Evolutionary conservation across 2,329 filamentous ascomycete genomes (phyloP).

Genomic region (Ophiocordyceps sinensis): DNA sequence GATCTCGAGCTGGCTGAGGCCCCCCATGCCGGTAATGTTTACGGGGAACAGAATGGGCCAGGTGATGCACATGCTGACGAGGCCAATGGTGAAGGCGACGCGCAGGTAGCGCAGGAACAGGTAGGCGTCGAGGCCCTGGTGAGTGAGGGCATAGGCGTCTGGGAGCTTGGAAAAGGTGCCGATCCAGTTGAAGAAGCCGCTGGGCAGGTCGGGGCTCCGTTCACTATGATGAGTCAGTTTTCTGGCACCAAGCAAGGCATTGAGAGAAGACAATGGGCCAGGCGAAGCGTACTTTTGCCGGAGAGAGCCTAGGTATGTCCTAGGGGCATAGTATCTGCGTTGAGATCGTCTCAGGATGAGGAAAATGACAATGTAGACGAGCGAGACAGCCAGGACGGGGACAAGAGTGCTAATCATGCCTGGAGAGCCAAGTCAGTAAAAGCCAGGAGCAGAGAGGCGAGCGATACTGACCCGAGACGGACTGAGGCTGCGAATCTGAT

Average conservation of each 20-base stretch:
- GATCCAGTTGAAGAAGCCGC: slow-evolving; percentile 49
- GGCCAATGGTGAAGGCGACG: slow-evolving; percentile 59
- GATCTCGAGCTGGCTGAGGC: slow-evolving; percentile 45
- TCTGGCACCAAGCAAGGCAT: too few species aligned
- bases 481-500: slow-evolving; percentile 13
- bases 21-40: slow-evolving; percentile 65
- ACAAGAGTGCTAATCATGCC: slow-evolving; percentile 36
- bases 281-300: slow-evolving; percentile 28
- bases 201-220: slow-evolving; percentile 39
- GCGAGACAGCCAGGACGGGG: slow-evolving; percentile 34
- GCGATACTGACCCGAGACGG: slow-evolving; percentile 18
- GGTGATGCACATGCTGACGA: slow-evolving; percentile 67
- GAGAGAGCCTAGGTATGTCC: slow-evolving; percentile 34
- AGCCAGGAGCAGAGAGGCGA: neutral
- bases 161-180: slow-evolving; percentile 44
- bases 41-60: slow-evolving; percentile 78
- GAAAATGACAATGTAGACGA: slow-evolving; percentile 36
- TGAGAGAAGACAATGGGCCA: neutral
- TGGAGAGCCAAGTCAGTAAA: slow-evolving; percentile 2
- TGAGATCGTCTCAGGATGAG: slow-evolving; percentile 31
- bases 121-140: slow-evolving; percentile 80
- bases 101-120: slow-evolving; percentile 78
- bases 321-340: slow-evolving; percentile 39
- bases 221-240: slow-evolving; percentile 22
- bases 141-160: slow-evolving; percentile 70